Conservation (phyloP, 1,284 basidiomycete genomes). For the Rhodotorula sp. region DNA sequence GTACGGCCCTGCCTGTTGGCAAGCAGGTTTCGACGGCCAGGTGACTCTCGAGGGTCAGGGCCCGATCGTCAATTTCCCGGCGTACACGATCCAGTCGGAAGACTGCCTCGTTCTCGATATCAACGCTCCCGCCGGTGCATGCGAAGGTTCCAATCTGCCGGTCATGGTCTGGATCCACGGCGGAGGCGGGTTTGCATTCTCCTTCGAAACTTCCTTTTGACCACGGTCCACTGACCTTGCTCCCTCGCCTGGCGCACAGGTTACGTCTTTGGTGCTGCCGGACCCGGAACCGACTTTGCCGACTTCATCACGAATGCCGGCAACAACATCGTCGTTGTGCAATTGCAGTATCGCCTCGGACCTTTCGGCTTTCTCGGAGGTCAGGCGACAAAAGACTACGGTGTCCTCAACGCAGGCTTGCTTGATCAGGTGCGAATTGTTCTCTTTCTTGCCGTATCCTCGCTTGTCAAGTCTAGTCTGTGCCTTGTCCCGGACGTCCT, state of each 20-base stretch:
- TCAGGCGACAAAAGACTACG: background rate
- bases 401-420: background rate
- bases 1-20: background rate
- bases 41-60: background rate
- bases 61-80: background rate
- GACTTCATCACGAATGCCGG: background rate
- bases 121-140: background rate
- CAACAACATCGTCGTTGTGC: background rate
- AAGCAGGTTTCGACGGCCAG: background rate
- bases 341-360: background rate
- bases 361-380: conserved; percentile 5
- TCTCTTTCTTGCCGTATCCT: background rate
- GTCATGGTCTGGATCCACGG: conserved; percentile 7
- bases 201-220: background rate
- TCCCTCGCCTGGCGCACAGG: background rate
- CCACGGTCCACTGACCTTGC: background rate
- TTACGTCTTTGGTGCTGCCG: background rate
- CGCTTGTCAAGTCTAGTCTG: background rate
- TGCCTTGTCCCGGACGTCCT: background rate
- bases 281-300: background rate
- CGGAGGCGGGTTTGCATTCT: background rate
- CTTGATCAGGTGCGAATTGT: conserved; percentile 1
- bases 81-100: background rate
- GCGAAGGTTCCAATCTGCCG: background rate
- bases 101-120: conserved; percentile 10